Evolutionary conservation across 2,329 filamentous ascomycete species (phyloP).

Genomic region (Phoma sp.): DNA sequence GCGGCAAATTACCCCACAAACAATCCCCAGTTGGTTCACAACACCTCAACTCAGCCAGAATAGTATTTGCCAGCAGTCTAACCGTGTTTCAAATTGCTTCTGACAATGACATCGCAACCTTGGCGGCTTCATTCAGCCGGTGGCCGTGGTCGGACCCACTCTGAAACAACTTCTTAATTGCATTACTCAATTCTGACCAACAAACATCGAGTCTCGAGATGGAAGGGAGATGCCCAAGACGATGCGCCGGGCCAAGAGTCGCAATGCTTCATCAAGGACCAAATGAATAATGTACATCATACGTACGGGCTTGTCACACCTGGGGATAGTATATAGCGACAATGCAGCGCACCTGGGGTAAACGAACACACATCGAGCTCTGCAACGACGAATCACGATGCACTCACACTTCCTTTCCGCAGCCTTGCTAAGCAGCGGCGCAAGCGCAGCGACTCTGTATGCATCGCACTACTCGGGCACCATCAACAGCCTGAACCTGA

Average conservation of each 20-base stretch:
- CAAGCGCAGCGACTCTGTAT: conserved; percentile 36
- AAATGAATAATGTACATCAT: neutral
- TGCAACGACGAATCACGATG: neutral
- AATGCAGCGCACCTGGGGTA: neutral
- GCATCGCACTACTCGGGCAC: conserved; percentile 41
- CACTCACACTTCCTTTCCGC: conserved; percentile 23
- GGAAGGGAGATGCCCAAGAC: conserved; percentile 6
- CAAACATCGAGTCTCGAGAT: conserved; percentile 13
- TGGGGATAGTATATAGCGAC: neutral
- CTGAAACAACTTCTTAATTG: conserved; percentile 2
- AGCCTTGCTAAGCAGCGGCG: conserved; percentile 29
- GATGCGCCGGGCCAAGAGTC: neutral
- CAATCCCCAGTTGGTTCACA: neutral
- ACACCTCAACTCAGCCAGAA: neutral
- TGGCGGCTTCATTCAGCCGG: neutral
- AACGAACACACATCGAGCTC: neutral
- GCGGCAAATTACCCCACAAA: neutral
- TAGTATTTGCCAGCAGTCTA: neutral
- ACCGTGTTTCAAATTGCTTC: neutral
- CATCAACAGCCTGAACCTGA: conserved; percentile 36
- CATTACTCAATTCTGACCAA: conserved; percentile 12
- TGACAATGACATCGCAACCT: neutral
- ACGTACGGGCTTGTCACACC: conserved; percentile 18
- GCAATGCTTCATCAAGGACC: neutral
- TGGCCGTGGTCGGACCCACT: neutral